Evolutionary conservation across 2,329 filamentous ascomycete genomes (phyloP).

Genomic region (Ceratocystis alfenasii): DNA sequence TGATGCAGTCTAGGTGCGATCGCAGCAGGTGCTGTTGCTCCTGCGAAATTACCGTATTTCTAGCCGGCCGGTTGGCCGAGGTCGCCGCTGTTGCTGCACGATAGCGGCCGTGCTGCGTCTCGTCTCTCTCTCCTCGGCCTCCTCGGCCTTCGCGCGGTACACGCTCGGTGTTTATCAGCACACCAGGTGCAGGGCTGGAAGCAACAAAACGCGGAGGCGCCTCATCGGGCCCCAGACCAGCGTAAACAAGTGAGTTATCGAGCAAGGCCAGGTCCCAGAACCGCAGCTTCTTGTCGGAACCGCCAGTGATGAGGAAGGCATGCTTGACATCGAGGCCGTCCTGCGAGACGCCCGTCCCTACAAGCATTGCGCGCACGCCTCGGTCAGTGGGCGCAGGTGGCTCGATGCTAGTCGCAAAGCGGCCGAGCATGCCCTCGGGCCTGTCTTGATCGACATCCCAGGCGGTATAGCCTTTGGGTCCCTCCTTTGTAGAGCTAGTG

Average conservation of each 20-base stretch:
- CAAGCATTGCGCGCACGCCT: slow-evolving; percentile 62
- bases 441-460: slow-evolving; percentile 86
- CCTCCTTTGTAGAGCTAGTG: slow-evolving; percentile 30
- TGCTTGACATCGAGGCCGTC: slow-evolving; percentile 63
- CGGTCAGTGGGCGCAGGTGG: slow-evolving; percentile 39
- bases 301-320: slow-evolving; percentile 75
- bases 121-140: slow-evolving; percentile 22
- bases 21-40: slow-evolving; percentile 79
- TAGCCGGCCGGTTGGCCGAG: slow-evolving; percentile 38
- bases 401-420: slow-evolving; percentile 68
- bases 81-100: slow-evolving; percentile 23
- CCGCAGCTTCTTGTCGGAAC: slow-evolving; percentile 78
- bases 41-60: slow-evolving; percentile 72
- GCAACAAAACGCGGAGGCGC: slow-evolving; percentile 60
- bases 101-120: slow-evolving; percentile 12
- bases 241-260: slow-evolving; percentile 69
- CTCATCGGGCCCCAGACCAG: slow-evolving; percentile 60
- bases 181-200: slow-evolving; percentile 48
- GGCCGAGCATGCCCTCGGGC: slow-evolving; percentile 71
- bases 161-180: slow-evolving; percentile 56
- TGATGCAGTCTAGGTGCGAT: slow-evolving; percentile 76
- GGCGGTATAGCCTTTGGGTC: slow-evolving; percentile 58
- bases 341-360: slow-evolving; percentile 58
- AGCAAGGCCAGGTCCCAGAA: slow-evolving; percentile 82
- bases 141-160: slow-evolving; percentile 32